A percentile compares a stretch with the other conserved stretches of the same genome.
These are phyloP conservation scores for Chiua virens DNA, from an alignment of 768 basidiomycete species.

Conservation along the genomic window DNA sequence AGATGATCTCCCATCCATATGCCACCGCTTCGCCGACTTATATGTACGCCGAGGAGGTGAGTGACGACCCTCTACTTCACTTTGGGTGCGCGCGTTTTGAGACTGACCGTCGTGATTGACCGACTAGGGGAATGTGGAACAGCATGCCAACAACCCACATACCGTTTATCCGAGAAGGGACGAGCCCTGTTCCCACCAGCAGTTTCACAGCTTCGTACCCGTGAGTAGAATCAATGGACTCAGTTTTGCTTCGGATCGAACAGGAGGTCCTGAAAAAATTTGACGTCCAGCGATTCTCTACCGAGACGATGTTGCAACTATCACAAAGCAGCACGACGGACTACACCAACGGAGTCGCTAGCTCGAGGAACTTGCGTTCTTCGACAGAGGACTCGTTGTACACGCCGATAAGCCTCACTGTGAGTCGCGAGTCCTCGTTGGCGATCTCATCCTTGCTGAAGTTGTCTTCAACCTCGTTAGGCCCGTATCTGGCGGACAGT, in stretches of 20 bases:
- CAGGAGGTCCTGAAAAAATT: too few relatives aligned
- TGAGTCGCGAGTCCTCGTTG: constrained; percentile 4
- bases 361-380: neutral
- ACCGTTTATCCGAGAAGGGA: neutral
- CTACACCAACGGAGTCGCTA: neutral
- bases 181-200: constrained; percentile 13
- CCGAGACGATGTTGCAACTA: constrained; percentile 15
- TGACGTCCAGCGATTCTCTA: constrained; percentile 25
- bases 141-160: neutral
- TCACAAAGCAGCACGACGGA: constrained; percentile 13
- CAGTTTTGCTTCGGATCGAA: neutral
- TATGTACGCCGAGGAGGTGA: constrained; percentile 24
- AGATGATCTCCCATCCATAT: constrained; percentile 32
- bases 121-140: constrained; percentile 9
- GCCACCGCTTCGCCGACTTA: constrained; percentile 26
- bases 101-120: neutral
- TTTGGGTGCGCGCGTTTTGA: neutral
- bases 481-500: constrained; percentile 19
- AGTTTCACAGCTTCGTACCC: constrained; percentile 27
- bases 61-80: neutral
- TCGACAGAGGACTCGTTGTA: constrained; percentile 10
- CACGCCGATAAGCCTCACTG: constrained; percentile 8
- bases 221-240: constrained; percentile 14
- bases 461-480: constrained; percentile 2
- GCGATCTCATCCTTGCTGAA: neutral